Base-by-base conservation (phyloP, 2,329 filamentous ascomycete genomes). In the Aspergillus aculeatinus region DNA sequence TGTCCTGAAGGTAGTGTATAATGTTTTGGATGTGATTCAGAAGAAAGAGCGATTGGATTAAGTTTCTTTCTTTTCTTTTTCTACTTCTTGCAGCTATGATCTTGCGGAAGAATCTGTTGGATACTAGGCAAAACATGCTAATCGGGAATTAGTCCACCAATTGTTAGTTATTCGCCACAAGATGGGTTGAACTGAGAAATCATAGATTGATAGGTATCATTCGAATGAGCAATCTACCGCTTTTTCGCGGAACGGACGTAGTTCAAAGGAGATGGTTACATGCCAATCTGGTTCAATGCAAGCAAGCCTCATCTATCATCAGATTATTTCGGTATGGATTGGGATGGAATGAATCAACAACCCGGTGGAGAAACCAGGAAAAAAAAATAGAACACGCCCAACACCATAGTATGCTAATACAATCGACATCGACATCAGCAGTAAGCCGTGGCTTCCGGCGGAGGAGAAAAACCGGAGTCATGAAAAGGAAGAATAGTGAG, bases 31-130 rank as follows among this genome's bases (percentile, higher is more conserved):
- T 31, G 62, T 35, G 55, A 14, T 66, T 7, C 47, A 55, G 51
- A 63, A 60, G 48, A 52, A 62, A 10, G 67, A 68, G 59, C 65
- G 67, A 31, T 57, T 67, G 50, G 61, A 63, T 48, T 67, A 48
- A 58, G 25, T 48, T 35, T 50, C 10, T 51, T 47, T 27, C n/a
- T 6, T 31, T 16, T 10, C 6, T 35, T 12, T 35, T 5, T 1
- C 11, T 35, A 16, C 14, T 16, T 35, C 12, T 12, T 35, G 5
- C 5, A 35, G 33, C 33, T 16, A 35, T 35, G 14, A 29, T 29
- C 7, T 29, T 35, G 33, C 14, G 10, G 33, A 16, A 35, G 11
- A 35, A 35, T 12, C 12, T 35, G 2, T 6, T 29, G 7, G 27
- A 9, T 29, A 35, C 3, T 16, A 35, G 33, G 33, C 33, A 35